Evolutionary conservation across 1,139 yeast species (phyloP), one percentile per base, ranked within the genome.

Genomic region (Hanseniaspora sp.): DNA sequence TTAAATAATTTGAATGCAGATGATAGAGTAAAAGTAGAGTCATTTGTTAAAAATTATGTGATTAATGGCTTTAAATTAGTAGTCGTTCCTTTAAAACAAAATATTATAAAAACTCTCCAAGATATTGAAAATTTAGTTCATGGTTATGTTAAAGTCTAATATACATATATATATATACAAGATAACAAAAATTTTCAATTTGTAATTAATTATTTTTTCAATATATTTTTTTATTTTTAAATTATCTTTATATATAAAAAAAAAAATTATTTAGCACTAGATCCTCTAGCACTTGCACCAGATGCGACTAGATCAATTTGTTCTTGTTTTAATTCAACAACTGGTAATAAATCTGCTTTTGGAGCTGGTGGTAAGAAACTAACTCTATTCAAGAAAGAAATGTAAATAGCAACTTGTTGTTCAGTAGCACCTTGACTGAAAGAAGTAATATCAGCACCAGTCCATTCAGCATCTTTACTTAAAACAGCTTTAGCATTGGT

Each of bases 281-380:
- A 68, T 37, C 78, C 75, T 75, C 98, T 86, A 29, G 94, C 95
- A 62, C 96, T 96, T 31, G 92, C 95, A 61, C 94, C 94, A 7
- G 82, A 70, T n/a, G 77, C 71, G 57, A 87, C 77, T 64, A 86
- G 74, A 15, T 74, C 74, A 59, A 86, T 69, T 39, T 90, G 80
- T 61, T 80, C 83, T 34, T 74, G 71, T 46, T 79, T 67, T 48
- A 90, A 64, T 12, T 70, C 64, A 48, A 86, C 69, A 23, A 72
- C 71, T 8, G 96, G 96, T 44, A 66, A 58, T 49, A 64, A 66
- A 3, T 79, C 82, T 13, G 61, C 55, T 0, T 62, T 61, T 1
- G 74, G 63, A 52, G 95, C 88, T 29, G 73, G 64, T 49, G 84
- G 82, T 65, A 92, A 74, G 71, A 84, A 92, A 0, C 95, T 95